These are phyloP conservation scores for Berkeleyomyces basicola DNA, from an alignment of 2,329 filamentous ascomycete species.

Conservation along the genomic window DNA sequence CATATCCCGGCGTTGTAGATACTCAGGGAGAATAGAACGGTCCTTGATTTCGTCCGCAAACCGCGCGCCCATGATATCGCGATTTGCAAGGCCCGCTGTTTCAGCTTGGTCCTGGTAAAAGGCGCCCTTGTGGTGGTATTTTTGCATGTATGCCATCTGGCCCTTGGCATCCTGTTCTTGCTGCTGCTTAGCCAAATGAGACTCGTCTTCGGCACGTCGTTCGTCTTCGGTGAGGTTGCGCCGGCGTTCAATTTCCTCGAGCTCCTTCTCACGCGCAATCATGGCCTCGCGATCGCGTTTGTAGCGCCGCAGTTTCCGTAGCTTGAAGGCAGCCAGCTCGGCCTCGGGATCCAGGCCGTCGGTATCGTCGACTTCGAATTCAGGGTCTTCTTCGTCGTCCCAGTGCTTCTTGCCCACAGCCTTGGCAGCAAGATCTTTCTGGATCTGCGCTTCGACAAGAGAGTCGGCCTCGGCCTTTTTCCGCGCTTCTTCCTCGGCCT, in stretches of 20 bases:
- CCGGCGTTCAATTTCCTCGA: slow-evolving; percentile 76
- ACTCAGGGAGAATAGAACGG: slow-evolving; percentile 70
- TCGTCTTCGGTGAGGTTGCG: slow-evolving; percentile 77
- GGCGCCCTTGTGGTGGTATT: slow-evolving; percentile 92
- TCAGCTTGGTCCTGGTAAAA: slow-evolving; percentile 78
- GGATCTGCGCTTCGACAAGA: slow-evolving; percentile 76
- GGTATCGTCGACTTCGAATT: slow-evolving; percentile 70
- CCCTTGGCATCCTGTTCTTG: slow-evolving; percentile 64
- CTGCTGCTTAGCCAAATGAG: slow-evolving; percentile 58
- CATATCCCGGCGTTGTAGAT: slow-evolving; percentile 85
- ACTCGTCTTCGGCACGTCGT: slow-evolving; percentile 68
- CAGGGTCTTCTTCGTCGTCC: slow-evolving; percentile 57
- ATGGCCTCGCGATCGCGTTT: slow-evolving; percentile 76
- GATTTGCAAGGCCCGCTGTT: slow-evolving; percentile 55
- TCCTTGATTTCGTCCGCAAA: slow-evolving; percentile 75
- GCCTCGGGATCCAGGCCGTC: slow-evolving; percentile 76
- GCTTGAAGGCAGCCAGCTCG: slow-evolving; percentile 82
- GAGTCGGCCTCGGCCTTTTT: slow-evolving; percentile 58
- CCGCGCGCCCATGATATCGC: slow-evolving; percentile 71
- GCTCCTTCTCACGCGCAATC: slow-evolving; percentile 66
- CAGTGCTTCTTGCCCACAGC: slow-evolving; percentile 68
- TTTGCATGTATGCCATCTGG: slow-evolving; percentile 81
- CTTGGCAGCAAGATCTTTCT: slow-evolving; percentile 60
- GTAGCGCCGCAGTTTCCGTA: slow-evolving; percentile 77
- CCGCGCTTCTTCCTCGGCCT: slow-evolving; percentile 40